Percentiles rank a stretch among this genome's conserved stretches.
Conservation (phyloP, 2,329 filamentous ascomycete genomes). For the Bipolaris victoriae region DNA sequence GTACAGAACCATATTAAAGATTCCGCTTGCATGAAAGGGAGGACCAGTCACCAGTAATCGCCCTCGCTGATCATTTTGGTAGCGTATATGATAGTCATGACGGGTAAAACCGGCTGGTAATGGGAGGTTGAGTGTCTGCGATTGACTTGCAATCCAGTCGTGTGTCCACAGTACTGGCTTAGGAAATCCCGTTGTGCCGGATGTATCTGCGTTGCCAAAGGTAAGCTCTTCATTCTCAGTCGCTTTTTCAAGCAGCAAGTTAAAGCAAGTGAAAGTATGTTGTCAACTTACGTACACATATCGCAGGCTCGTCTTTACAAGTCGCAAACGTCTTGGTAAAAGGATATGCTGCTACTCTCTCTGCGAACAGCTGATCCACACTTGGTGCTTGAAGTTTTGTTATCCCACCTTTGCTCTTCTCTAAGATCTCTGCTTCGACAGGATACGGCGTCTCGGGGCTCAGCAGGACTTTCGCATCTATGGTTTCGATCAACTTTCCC, state of each 20-base stretch:
- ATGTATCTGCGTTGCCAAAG: slow-evolving; percentile 30
- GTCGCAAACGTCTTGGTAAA: slow-evolving; percentile 32
- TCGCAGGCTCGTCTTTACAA: slow-evolving; percentile 30
- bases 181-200: slow-evolving; percentile 48
- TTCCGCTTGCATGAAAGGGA: slow-evolving; percentile 19
- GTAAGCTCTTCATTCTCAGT: background rate
- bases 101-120: slow-evolving; percentile 3
- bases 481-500: slow-evolving; percentile 25
- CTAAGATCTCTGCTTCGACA: slow-evolving; percentile 17
- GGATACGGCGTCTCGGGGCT: slow-evolving; percentile 19
- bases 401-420: slow-evolving; percentile 17
- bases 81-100: background rate
- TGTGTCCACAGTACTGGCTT: slow-evolving; percentile 45
- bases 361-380: slow-evolving; percentile 22
- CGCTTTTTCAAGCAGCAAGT: background rate
- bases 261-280: background rate
- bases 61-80: background rate
- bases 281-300: slow-evolving; percentile 29
- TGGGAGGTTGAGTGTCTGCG: slow-evolving; percentile 3
- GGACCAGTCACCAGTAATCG: slow-evolving; percentile 10
- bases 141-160: slow-evolving; percentile 15
- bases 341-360: slow-evolving; percentile 19
- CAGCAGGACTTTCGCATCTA: slow-evolving; percentile 26
- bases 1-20: slow-evolving; percentile 10
- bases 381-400: slow-evolving; percentile 21